Evolutionary conservation across 2,329 filamentous ascomycete genomes (phyloP).

Genomic region (Fusarium sp.): DNA sequence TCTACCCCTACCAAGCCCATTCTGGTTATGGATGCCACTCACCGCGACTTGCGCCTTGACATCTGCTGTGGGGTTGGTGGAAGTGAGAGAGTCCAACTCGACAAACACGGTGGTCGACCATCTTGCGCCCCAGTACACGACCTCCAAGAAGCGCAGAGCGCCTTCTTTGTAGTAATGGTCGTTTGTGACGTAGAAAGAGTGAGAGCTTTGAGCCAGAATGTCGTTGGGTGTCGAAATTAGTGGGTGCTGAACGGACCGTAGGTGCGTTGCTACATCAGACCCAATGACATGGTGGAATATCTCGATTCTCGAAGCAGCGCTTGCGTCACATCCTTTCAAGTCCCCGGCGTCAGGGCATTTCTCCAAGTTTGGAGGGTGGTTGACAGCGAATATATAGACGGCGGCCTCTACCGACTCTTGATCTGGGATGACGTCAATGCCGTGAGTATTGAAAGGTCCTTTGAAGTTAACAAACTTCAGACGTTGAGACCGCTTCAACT

Average conservation of each 20-base stretch:
- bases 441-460: constrained; percentile 67
- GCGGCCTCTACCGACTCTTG: constrained; percentile 49
- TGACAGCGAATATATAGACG: constrained; percentile 71
- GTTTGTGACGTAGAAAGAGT: constrained; percentile 69
- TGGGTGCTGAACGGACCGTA: constrained; percentile 65
- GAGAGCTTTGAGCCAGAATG: constrained; percentile 59
- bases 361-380: constrained; percentile 65
- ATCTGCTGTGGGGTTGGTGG: constrained; percentile 39
- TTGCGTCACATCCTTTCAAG: constrained; percentile 36
- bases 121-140: constrained; percentile 51
- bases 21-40: constrained; percentile 62
- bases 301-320: constrained; percentile 66
- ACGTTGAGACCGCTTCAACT: background rate
- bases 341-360: constrained; percentile 37
- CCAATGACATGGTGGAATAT: constrained; percentile 66
- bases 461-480: constrained; percentile 64
- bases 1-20: constrained; percentile 64
- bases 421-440: constrained; percentile 69
- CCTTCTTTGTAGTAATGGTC: constrained; percentile 68
- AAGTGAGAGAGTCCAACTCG: constrained; percentile 49
- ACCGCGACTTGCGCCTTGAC: constrained; percentile 55
- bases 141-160: constrained; percentile 59
- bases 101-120: constrained; percentile 63
- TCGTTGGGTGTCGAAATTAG: constrained; percentile 70
- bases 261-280: constrained; percentile 53